Evolutionary conservation across 2,329 filamentous ascomycete genomes (phyloP).

Genomic region (Aspergillus sp.): DNA sequence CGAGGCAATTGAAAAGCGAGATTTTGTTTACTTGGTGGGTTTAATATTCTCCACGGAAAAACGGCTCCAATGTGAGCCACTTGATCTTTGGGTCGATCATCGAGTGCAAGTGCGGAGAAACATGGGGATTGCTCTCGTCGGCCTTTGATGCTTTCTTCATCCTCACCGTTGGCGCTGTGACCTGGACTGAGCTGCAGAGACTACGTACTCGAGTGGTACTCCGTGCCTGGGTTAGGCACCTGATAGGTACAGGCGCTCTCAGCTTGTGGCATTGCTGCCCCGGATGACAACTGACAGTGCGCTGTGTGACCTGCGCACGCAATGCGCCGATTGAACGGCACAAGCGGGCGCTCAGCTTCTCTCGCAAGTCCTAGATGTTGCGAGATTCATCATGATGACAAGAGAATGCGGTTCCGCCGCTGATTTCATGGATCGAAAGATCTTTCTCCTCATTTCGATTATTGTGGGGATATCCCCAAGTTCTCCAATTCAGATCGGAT

Average conservation of each 20-base stretch:
- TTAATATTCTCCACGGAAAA: background rate
- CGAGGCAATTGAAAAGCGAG: background rate
- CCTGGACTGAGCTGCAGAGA: background rate
- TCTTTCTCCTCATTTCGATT: background rate
- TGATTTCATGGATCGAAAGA: background rate
- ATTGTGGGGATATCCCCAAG: background rate
- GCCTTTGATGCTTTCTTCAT: background rate
- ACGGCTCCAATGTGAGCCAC: background rate
- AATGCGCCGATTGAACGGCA: background rate
- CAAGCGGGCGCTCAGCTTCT: background rate
- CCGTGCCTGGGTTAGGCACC: background rate
- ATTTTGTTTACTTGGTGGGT: background rate
- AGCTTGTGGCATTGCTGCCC: background rate
- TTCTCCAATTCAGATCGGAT: too few species aligned
- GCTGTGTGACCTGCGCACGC: background rate
- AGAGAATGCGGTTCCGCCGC: background rate
- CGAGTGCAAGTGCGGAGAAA: background rate
- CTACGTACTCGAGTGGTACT: background rate
- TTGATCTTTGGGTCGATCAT: background rate
- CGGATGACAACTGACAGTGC: background rate
- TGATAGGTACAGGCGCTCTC: background rate
- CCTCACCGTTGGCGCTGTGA: background rate
- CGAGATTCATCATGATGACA: background rate
- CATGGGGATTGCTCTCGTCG: background rate
- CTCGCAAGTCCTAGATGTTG: background rate